Evolutionary conservation across 1,284 basidiomycete species (phyloP), one percentile per base, ranked within the genome.

Genomic region (Cryptococcus maquisensis): DNA sequence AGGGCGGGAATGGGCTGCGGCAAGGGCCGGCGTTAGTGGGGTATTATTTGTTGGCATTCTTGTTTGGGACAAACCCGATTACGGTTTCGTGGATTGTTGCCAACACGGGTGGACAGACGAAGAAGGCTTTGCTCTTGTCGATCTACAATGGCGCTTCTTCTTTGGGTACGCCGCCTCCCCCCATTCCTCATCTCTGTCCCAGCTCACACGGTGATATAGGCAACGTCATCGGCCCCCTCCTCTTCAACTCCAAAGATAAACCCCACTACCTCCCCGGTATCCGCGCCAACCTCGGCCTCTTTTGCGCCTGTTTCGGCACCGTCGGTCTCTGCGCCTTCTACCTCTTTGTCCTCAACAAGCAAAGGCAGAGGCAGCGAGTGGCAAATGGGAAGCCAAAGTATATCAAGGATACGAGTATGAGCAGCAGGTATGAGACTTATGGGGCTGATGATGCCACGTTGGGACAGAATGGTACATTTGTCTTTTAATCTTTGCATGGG

Each of bases 21-120:
- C 47, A 49, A 20, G 48, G 41, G 3, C 51, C 53, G 10, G 51
- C 51, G 4, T 68, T 79, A 7, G 59, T 65, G 32, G 74, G 73
- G 0, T 79, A 77, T 69, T 78, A 78, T 67, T 64, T 77, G 40
- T 51, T 76, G 18, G 66, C 72, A 0, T 74, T 76, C 65, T 59
- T 77, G 9, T 79, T 73, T 56, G 75, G 71, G 24, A 68, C 68
- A 36, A 77, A 76, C 61, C 75, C 77, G 4, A 60, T 73, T 24
- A 68, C 75, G 42, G 65, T 74, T 35, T 67, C 69, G 3, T 78
- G 77, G 77, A 71, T 78, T 55, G 68, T 71, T 20, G 69, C 71
- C 38, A 77, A 76, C 71, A 73, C 67, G 9, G 54, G 49, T 42
- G 56, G 56, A 23, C 67, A 71, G 47, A 76, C 77, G 38, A 78